Conservation (phyloP, 1,284 basidiomycete genomes). For the Rhodotorula sp. region DNA sequence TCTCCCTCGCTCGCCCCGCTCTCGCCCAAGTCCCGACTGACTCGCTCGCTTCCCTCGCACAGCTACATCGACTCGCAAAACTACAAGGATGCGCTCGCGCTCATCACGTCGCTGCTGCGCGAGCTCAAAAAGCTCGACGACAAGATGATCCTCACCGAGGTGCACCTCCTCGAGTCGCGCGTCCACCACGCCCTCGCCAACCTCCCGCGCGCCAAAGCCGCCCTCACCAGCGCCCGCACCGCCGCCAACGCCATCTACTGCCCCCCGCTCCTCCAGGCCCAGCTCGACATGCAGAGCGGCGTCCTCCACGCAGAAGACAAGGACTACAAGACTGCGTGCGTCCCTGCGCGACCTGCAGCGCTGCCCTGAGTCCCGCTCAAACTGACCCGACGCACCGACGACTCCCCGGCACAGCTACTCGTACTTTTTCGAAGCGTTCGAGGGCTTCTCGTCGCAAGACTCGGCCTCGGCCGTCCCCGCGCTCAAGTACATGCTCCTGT, state of each 20-base stretch:
- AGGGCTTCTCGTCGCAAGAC: slow-evolving; percentile 69
- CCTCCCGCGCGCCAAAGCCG: slow-evolving; percentile 91
- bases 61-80: slow-evolving; percentile 75
- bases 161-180: slow-evolving; percentile 87
- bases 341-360: background rate
- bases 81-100: slow-evolving; percentile 74
- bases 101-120: slow-evolving; percentile 81
- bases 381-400: background rate
- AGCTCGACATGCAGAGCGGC: slow-evolving; percentile 88
- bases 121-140: slow-evolving; percentile 93
- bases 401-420: slow-evolving; percentile 67
- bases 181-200: slow-evolving; percentile 92
- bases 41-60: slow-evolving; percentile 38
- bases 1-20: slow-evolving; percentile 21
- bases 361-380: slow-evolving; percentile 73
- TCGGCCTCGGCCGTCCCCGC: slow-evolving; percentile 69
- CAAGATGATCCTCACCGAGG: slow-evolving; percentile 97
- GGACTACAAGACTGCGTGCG: slow-evolving; percentile 84
- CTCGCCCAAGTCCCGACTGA: background rate
- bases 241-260: slow-evolving; percentile 98
- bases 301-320: slow-evolving; percentile 95
- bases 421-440: slow-evolving; percentile 97
- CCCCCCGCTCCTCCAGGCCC: slow-evolving; percentile 86
- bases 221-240: slow-evolving; percentile 86
- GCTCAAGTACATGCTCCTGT: slow-evolving; percentile 95